Evolutionary conservation across 2,329 filamentous ascomycete species (phyloP).

Genomic region (Parafenestella ontariensis): DNA sequence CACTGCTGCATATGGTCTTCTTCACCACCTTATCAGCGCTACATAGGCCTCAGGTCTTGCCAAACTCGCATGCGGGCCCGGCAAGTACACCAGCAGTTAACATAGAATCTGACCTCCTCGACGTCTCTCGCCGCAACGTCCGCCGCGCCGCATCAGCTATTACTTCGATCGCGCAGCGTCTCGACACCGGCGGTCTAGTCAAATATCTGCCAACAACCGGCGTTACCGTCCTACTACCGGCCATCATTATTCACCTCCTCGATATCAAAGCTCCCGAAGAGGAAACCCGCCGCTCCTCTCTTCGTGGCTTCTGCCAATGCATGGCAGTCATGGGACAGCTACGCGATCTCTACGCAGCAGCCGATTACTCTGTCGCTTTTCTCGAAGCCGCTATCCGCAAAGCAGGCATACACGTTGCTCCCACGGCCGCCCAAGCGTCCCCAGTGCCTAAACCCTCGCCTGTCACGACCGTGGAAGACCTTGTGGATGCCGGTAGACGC

Average conservation of each 20-base stretch:
- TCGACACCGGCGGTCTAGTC: constrained; percentile 76
- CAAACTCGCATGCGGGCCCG: constrained; percentile 66
- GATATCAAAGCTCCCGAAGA: constrained; percentile 86
- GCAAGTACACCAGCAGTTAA: constrained; percentile 53
- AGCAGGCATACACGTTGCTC: constrained; percentile 75
- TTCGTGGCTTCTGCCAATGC: constrained; percentile 85
- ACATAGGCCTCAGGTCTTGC: constrained; percentile 88
- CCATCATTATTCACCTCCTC: constrained; percentile 91
- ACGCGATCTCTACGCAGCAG: constrained; percentile 87
- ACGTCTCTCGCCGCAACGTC: constrained; percentile 82
- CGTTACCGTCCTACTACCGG: constrained; percentile 87
- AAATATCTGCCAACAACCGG: constrained; percentile 85
- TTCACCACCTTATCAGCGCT: constrained; percentile 90
- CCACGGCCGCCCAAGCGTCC: constrained; percentile 38
- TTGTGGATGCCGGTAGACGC: constrained; percentile 54
- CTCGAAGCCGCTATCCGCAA: constrained; percentile 91
- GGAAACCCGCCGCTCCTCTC: constrained; percentile 73
- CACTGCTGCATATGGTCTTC: constrained; percentile 92
- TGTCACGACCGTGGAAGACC: constrained; percentile 54
- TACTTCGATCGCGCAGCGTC: constrained; percentile 79
- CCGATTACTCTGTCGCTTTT: constrained; percentile 95
- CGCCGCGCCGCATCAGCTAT: constrained; percentile 85
- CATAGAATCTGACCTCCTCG: constrained; percentile 71
- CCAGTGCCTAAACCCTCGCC: constrained; percentile 33
- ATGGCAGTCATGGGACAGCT: constrained; percentile 90